phyloP scores from a whole-genome alignment of 164 flowering plant species.

The grape (Vitis vinifera) region DNA sequence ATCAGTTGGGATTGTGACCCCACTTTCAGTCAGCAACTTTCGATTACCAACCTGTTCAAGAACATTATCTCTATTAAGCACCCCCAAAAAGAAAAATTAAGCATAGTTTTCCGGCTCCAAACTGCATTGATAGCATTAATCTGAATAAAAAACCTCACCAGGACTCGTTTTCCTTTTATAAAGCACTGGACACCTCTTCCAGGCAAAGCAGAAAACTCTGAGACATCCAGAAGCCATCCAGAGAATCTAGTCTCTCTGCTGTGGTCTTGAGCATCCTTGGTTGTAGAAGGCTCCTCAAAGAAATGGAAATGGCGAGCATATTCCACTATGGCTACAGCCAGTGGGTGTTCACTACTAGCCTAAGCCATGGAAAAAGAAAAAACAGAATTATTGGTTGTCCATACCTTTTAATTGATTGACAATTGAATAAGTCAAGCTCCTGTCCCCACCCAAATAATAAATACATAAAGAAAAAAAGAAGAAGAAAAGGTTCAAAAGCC shows the following conservation, averaged over 20 bases:
- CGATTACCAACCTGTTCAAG: conserved; percentile 85
- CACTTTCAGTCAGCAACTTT: conserved; percentile 73
- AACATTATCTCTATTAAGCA: conserved; percentile 12
- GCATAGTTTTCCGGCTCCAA: background rate
- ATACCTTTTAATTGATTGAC: too few species aligned
- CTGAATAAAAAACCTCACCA: conserved; percentile 50
- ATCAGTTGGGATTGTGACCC: conserved; percentile 45
- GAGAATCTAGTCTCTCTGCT: conserved; percentile 35
- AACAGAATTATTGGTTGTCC: background rate
- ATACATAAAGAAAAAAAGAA: background rate
- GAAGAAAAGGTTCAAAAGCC: background rate
- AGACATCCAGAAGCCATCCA: conserved; percentile 83
- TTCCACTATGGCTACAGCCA: conserved; percentile 80
- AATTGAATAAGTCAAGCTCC: too few species aligned
- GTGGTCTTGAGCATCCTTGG: conserved; percentile 31
- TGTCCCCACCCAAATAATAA: too few species aligned
- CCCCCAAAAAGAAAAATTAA: background rate
- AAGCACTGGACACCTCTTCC: conserved; percentile 88
- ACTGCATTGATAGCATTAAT: too few species aligned
- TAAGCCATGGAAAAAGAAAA: conserved; percentile 22
- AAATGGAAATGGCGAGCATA: conserved; percentile 96
- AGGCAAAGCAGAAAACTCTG: conserved; percentile 77
- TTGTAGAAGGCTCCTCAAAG: conserved; percentile 57
- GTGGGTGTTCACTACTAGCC: conserved; percentile 98
- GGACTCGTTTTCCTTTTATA: conserved; percentile 54